Base-by-base conservation (phyloP, 805 yeast genomes). In the Ogataea nonfermentans region DNA sequence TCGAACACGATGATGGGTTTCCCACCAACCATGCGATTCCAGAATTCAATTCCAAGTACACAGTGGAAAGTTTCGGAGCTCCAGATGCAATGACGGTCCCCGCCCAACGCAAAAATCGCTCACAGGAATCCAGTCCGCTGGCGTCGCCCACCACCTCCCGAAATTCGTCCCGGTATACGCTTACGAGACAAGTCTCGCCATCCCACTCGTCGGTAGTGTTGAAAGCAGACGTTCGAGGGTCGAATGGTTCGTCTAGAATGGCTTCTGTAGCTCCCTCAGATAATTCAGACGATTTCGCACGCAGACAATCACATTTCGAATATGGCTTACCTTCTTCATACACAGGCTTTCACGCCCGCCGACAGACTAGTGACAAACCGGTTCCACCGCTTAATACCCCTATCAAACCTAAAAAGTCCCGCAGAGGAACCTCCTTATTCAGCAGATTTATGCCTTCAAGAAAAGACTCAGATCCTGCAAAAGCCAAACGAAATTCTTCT, bases 321-420 rank as follows among this genome's bases (percentile, higher is more conserved):
- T 17, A 22, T 10, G 47, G 46, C 11, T 41, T 56, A n/a, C 52
- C 63, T 0, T 16, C 35, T 9, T 39, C 57, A 1, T 59, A 61
- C 37, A 49, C 48, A 28, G 67, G 67, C 2, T 59, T 63, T 48
- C 61, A 61, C 28, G 53, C 56, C 9, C 37, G 49, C 16, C 53
- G 44, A 22, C 25, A 36, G 5, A 36, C 24, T 11, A 12, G 44
- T 6, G 47, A 46, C 12, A 33, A 44, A 30, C 44, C 35, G 13
- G 35, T 47, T 3, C 53, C 51, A 12, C 51, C 53, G 4, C 38
- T 46, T 23, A 20, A 24, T 9, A 26, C 44, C 7, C 53, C 56
- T 3, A 47, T 40, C 35, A 55, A 49, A 28, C 55, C 52, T 1
- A 51, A 44, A 20, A 52, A 49, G 27, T 22, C 39, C 9, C 48